Evolutionary conservation across 257 asterid genomes (phyloP), one percentile per base, ranked within the genome.

Genomic region (Voacanga thouarsii): DNA sequence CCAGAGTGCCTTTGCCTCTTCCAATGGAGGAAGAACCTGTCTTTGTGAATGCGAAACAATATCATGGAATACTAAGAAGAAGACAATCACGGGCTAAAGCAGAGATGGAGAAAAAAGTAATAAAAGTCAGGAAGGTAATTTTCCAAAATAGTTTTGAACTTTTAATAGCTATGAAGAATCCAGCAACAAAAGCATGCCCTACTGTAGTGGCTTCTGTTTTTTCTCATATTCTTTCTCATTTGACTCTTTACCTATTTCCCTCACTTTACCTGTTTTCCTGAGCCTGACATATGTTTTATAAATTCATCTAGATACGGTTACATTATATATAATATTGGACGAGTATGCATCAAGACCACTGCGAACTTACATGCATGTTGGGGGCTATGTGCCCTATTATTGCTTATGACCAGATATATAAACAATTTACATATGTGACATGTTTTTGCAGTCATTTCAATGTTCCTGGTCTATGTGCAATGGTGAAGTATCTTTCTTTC

Each of bases 11-110:
- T 55, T 86, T 92, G 87, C 96, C 91, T 79, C 87, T 89, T 78
- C 90, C 85, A 72, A 89, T 89, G 96, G 94, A 92, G 85, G 97
- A 90, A 80, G 97, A 89, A 76, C 97, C 97, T 64, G 94, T 92
- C 47, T 92, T 84, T 71, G 96, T 92, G 83, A 90, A 90, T 79
- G 94, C 97, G 28, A 92, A 92, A 81, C 97, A 92, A 81, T 92
- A 92, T 74, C 92, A 88, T 76, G 96, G 94, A 63, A 92, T 92
- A 77, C 79, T 92, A 77, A 89, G 97, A 87, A 88, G 96, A 83
- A 86, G 96, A 82, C 91, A 89, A 78, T 85, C 88, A 77, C 86
- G 97, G 67, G 97, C 97, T 80, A 92, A 84, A 86, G 97, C 96
- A 11, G 96, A 92, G 84, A 74, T 90, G 86, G 94, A 89, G 65